phyloP scores from a whole-genome alignment of 169 alveolate species.

The Plasmodium vinckei region DNA sequence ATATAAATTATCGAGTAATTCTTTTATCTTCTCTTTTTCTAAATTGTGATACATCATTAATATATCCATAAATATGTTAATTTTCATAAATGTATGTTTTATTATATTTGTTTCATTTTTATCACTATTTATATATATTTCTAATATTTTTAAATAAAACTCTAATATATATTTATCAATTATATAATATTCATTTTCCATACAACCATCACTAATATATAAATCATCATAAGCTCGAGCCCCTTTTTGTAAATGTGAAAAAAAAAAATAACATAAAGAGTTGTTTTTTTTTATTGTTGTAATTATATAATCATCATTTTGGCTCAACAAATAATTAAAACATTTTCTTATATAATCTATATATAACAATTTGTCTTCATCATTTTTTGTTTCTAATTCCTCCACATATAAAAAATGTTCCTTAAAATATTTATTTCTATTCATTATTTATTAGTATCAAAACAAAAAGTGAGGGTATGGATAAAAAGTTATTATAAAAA shows the following conservation, averaged over 20 bases:
- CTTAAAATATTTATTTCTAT: conserved; percentile 26
- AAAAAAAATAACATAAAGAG: conserved; percentile 43
- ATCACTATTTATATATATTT: conserved; percentile 30
- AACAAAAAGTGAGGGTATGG: not conserved
- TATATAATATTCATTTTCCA: not conserved
- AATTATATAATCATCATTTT: conserved; percentile 49
- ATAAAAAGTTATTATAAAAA: not conserved
- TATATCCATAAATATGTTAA: conserved; percentile 58
- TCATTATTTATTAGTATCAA: conserved; percentile 3
- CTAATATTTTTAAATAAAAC: conserved; percentile 32
- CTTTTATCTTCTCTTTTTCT: conserved; percentile 20
- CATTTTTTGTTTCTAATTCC: not conserved
- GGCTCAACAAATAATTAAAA: conserved; percentile 26
- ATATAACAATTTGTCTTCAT: conserved; percentile 17
- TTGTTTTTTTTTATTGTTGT: conserved; percentile 44
- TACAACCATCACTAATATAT: not conserved
- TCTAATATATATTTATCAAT: conserved; percentile 32
- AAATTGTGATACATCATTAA: conserved; percentile 34
- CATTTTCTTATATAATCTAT: conserved; percentile 33
- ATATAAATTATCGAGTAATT: conserved; percentile 14
- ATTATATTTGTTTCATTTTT: conserved; percentile 18
- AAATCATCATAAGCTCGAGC: conserved; percentile 28
- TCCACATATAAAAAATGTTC: conserved; percentile 41
- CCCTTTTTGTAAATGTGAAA: conserved; percentile 38
- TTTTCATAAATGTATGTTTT: conserved; percentile 22